Evolutionary conservation across 1,139 yeast genomes (phyloP).

Genomic region (Scheffersomyces parashehatae): DNA sequence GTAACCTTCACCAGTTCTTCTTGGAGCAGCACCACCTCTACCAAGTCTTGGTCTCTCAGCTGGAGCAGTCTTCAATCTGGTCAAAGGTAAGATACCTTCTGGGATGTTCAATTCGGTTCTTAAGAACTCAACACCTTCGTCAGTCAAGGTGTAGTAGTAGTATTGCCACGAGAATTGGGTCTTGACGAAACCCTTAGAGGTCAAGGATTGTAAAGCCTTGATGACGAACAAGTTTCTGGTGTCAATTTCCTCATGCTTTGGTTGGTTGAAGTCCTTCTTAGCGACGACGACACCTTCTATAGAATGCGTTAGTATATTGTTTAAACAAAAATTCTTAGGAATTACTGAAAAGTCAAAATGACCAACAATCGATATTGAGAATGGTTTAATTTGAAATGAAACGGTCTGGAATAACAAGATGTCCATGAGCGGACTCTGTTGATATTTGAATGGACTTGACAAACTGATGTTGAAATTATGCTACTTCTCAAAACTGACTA

Average conservation of each 20-base stretch:
- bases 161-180: constrained; percentile 99
- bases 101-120: constrained; percentile 99
- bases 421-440: no score
- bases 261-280: constrained; percentile 97
- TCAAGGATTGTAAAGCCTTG: constrained; percentile 99
- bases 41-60: constrained; percentile 75
- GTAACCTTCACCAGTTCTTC: constrained; percentile 39
- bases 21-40: constrained; percentile 43
- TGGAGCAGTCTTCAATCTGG: constrained; percentile 94
- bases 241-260: constrained; percentile 97
- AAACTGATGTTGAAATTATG: no score
- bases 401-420: no score
- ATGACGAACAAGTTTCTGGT: constrained; percentile 97
- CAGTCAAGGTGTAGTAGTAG: constrained; percentile 99
- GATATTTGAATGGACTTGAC: no score
- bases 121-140: constrained; percentile 98
- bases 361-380: no score
- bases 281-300: constrained; percentile 99
- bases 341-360: no score
- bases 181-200: constrained; percentile 98
- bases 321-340: background rate
- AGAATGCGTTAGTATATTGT: constrained; percentile 29
- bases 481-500: no score
- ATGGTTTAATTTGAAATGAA: no score
- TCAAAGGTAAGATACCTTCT: constrained; percentile 97